A percentile compares a stretch with the other conserved stretches of the same genome.
Conservation (phyloP, 2,329 filamentous ascomycete species). For the Nannizzia gypsea region DNA sequence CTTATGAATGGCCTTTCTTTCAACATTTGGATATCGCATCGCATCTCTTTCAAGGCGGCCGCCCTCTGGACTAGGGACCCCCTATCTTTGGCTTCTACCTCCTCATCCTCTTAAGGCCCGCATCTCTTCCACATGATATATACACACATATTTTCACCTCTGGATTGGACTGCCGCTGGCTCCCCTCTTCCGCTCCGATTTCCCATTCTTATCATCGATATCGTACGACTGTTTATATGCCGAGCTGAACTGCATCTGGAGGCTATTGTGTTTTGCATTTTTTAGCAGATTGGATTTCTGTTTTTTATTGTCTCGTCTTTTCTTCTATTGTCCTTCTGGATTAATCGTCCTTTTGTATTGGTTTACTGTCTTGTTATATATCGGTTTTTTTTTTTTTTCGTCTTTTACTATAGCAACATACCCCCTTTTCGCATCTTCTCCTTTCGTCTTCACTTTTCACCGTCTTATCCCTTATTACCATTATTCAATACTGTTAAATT, state of each 20-base stretch:
- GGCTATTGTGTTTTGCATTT: constrained; percentile 7
- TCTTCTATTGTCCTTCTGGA: neutral
- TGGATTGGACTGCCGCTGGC: neutral
- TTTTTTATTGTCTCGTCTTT: neutral
- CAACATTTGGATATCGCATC: neutral
- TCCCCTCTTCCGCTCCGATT: neutral
- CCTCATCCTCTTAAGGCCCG: neutral
- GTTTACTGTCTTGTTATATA: neutral
- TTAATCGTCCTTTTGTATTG: neutral
- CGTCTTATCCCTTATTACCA: neutral
- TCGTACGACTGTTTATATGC: constrained; percentile 1
- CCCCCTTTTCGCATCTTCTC: neutral
- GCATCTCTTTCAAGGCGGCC: neutral
- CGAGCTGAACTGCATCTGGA: constrained; percentile 5
- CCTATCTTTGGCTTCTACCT: neutral
- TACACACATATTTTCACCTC: no score
- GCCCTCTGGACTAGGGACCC: constrained; percentile 6
- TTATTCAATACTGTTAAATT: neutral
- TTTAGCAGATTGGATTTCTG: constrained; percentile 2
- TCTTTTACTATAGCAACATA: neutral
- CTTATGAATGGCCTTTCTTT: neutral
- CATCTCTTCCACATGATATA: neutral
- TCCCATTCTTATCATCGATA: neutral
- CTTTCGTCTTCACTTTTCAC: no score
- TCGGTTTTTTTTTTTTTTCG: neutral